Evolutionary conservation across 2,329 filamentous ascomycete species (phyloP).

Genomic region (Penicillium sp.): DNA sequence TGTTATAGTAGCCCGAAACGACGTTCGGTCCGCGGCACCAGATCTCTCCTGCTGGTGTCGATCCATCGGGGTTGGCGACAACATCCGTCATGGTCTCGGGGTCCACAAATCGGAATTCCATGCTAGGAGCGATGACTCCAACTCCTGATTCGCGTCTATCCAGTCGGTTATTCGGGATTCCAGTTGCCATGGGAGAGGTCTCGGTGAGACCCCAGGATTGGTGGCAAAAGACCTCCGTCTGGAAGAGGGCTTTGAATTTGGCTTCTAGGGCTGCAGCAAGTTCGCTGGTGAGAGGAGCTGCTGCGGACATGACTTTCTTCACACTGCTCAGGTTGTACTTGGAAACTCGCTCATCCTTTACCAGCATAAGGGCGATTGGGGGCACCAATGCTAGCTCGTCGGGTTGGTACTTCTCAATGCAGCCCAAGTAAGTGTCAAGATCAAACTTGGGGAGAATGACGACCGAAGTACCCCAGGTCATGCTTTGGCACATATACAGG

Average conservation of each 20-base stretch:
- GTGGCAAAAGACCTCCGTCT: constrained; percentile 18
- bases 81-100: constrained; percentile 20
- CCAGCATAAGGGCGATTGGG: constrained; percentile 20
- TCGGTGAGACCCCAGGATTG: constrained; percentile 23
- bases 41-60: constrained; percentile 18
- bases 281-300: constrained; percentile 20
- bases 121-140: constrained; percentile 18
- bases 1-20: constrained; percentile 19
- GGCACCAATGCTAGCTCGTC: constrained; percentile 20
- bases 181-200: constrained; percentile 19
- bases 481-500: constrained; percentile 18
- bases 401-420: constrained; percentile 18
- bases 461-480: constrained; percentile 17
- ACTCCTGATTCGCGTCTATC: constrained; percentile 18
- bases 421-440: constrained; percentile 16
- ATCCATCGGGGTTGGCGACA: constrained; percentile 9
- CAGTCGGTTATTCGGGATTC: constrained; percentile 19
- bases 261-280: constrained; percentile 15
- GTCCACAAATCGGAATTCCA: constrained; percentile 24
- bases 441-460: constrained; percentile 19
- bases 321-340: constrained; percentile 21
- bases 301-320: constrained; percentile 18
- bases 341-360: constrained; percentile 18
- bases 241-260: constrained; percentile 11
- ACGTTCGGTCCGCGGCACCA: constrained; percentile 24